Evolutionary conservation across 2,329 filamentous ascomycete genomes (phyloP), one percentile per base, ranked within the genome.

Genomic region (Pezicula radicicola): DNA sequence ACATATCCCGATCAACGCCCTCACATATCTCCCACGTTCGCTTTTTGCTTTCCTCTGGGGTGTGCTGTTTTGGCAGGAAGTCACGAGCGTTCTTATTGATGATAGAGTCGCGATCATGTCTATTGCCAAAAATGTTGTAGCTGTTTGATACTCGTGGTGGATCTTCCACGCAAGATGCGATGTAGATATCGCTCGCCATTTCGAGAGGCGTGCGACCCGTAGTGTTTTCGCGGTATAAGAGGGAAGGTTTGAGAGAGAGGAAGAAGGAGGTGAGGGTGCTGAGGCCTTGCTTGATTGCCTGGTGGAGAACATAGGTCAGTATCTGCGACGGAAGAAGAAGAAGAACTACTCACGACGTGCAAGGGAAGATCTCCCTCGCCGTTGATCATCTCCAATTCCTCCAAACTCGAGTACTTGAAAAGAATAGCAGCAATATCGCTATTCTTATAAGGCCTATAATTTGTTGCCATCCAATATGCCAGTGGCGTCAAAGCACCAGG

Each of bases 181-280:
- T 70, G 54, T 77, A 76, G 1, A 68, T 66, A 48, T 88, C 84
- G 47, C 80, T 72, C 0, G 85, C 82, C 46, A 89, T 70, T 60
- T 94, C 89, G 27, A 78, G 75, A 0, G 89, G 86, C 0, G 89
- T 94, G 15, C 81, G 78, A 2, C 90, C 90, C 0, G 88, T 88
- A 0, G 88, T 82, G 59, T 92, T 92, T 66, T 94, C 90, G 19
- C 84, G 80, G 59, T 81, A 77, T 10, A 91, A 68, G 3, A 88
- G 61, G 1, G 48, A 25, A 0, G 63, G 55, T 3, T 63, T 61
- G 10, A 58, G 55, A 4, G 49, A 46, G 10, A 66, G 52, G 41
- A 66, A 54, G 46, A 49, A 62, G 6, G 50, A 50, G 12, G 60
- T 58, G 1, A 65, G 51, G 3, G 49, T 50, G 40, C 49, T 53